Base-by-base conservation (phyloP, 2,329 filamentous ascomycete species). In the Ceratocystis papillata region DNA sequence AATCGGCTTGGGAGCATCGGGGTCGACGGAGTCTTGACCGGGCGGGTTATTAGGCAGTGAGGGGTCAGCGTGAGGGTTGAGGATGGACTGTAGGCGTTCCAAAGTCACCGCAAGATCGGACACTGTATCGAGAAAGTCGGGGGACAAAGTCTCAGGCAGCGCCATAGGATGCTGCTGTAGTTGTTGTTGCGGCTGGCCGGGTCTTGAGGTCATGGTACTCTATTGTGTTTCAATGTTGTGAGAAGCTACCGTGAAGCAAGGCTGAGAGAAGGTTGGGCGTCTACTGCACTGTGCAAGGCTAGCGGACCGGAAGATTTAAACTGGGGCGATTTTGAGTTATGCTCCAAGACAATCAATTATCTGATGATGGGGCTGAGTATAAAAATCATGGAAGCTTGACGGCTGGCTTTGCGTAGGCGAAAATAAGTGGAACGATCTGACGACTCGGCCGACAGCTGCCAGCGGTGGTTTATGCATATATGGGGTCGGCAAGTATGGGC, bases 51-150 rank as follows among this genome's bases (percentile, higher is more conserved):
- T 57, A 20, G 60, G 15, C 2, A 41, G 25, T 12, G 55, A 22
- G 71, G 65, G 69, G 65, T 71, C 55, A 69, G 70, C 53, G 70
- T 73, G 70, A 70, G 73, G 67, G 71, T 63, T 59, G 25, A 55
- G 55, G n/a, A 67, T 62, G 46, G 75, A 73, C 70, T 88, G 84
- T 20, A 96, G 82, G 63, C 89, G 88, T 70, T 85, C 80, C 68
- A 96, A 84, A 70, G 96, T 84, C 67, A 85, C 81, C 72, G 90
- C 87, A 65, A 96, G 84, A 72, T 91, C 85, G 30, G 91, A 90
- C 65, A 96, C 83, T 70, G 90, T 84, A 78, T 96, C 92, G 77
- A 96, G 90, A 62, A 85, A 85, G 75, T 92, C 87, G 33, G 92
- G 88, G 62, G 89, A 83, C 69, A 94, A 87, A 66, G 87, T 84